These are phyloP conservation scores for Acer campestre DNA, from an alignment of 345 rosid species.

Conservation along the genomic window DNA sequence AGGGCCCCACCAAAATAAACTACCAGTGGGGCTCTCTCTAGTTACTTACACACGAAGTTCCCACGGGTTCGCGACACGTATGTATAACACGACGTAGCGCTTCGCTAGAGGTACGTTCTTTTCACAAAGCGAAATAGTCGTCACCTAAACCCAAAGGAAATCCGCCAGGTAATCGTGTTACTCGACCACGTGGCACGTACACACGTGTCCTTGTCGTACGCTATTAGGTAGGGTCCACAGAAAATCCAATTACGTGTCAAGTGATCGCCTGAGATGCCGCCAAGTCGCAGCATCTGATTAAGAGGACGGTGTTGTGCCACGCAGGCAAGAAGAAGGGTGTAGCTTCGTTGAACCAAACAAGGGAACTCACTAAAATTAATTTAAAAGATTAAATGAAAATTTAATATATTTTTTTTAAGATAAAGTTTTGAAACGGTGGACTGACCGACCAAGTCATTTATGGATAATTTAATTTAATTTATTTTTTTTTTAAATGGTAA, in stretches of 20 bases:
- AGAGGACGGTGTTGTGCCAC: constrained; percentile 5
- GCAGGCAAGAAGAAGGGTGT: not conserved
- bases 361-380: not conserved
- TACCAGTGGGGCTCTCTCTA: not conserved
- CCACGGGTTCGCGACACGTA: not conserved
- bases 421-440: not conserved
- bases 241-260: constrained; percentile 13
- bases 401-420: not conserved
- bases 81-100: not conserved
- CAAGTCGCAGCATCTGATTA: constrained; percentile 8
- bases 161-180: not conserved
- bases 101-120: not conserved
- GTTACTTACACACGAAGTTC: not conserved
- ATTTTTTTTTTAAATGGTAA: not conserved
- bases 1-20: not conserved
- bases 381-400: not conserved
- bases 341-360: not conserved
- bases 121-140: not conserved
- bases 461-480: not conserved
- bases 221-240: constrained; percentile 6
- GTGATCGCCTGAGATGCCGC: not conserved
- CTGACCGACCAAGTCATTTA: not conserved
- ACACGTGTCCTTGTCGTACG: not conserved
- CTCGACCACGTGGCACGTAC: not conserved
- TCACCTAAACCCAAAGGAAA: not conserved